phyloP scores from a whole-genome alignment of 73 alveolate species.

The Paramecium primaurelia region DNA sequence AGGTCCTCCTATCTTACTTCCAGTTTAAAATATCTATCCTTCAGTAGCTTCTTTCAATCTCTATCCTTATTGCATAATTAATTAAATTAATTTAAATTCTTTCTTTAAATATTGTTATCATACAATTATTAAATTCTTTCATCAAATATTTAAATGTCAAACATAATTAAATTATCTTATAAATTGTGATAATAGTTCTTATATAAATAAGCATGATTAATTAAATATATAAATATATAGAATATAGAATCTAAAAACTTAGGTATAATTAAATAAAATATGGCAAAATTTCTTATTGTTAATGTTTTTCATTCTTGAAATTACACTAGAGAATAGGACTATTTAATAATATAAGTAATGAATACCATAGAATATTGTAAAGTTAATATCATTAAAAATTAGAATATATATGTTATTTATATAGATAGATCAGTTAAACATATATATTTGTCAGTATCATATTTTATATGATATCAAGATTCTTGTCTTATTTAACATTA shows the following conservation, averaged over 20 bases:
- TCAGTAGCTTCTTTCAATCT: conserved; percentile 32
- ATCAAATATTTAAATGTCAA: not conserved
- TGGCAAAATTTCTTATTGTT: not conserved
- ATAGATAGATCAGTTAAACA: not conserved
- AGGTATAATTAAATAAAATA: too few relatives aligned
- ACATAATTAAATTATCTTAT: not conserved
- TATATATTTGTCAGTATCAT: not conserved
- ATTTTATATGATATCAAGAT: not conserved
- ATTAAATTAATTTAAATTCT: not conserved
- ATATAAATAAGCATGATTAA: too few relatives aligned
- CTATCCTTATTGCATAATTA: not conserved
- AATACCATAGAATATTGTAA: not conserved
- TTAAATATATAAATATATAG: not conserved
- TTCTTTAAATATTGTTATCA: not conserved
- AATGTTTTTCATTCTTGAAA: not conserved
- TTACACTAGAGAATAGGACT: too few relatives aligned
- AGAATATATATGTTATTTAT: not conserved
- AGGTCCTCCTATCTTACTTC: conserved; percentile 33
- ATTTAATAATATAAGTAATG: too few relatives aligned
- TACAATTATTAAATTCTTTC: not conserved
- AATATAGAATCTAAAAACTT: not conserved
- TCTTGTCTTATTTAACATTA: not conserved
- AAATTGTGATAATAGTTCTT: not conserved
- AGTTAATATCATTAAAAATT: too few relatives aligned
- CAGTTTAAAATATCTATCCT: not conserved